Conservation (phyloP, 805 yeast species). For the Saccharomycopsis capsularis region DNA sequence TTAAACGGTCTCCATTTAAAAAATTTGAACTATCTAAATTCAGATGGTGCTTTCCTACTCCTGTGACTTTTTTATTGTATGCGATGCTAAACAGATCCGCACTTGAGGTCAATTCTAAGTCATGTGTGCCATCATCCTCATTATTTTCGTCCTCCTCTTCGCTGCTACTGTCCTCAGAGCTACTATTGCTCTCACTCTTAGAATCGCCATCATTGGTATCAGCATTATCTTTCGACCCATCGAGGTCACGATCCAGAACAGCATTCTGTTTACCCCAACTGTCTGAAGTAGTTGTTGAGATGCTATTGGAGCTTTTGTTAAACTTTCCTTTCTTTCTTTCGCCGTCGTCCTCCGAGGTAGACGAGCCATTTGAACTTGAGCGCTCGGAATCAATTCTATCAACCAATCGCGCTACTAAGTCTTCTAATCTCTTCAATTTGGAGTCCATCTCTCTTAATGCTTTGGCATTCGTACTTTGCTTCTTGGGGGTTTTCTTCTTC, state of each 20-base stretch:
- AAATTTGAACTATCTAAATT: too few relatives aligned
- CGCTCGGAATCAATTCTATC: background rate
- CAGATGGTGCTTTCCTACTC: background rate
- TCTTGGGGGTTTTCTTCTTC: constrained; percentile 24
- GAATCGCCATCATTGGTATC: background rate
- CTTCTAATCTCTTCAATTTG: constrained; percentile 3
- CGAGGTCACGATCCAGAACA: too few relatives aligned
- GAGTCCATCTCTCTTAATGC: constrained; percentile 8
- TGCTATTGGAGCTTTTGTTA: background rate
- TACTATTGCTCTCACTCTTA: background rate
- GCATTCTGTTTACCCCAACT: too few relatives aligned
- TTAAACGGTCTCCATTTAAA: too few relatives aligned
- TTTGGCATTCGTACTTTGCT: constrained; percentile 1
- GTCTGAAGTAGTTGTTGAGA: too few relatives aligned
- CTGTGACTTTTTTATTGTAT: background rate
- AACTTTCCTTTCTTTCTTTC: background rate
- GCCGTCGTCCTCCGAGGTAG: background rate
- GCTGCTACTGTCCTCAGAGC: background rate
- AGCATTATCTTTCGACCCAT: background rate
- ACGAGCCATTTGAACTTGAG: background rate
- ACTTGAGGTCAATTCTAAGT: too few relatives aligned
- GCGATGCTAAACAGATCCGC: background rate
- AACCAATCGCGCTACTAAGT: background rate
- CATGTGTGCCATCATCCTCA: background rate
- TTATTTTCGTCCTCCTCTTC: background rate